Base-by-base conservation (phyloP, 2,329 filamentous ascomycete genomes). In the Penicillium corylophilum region DNA sequence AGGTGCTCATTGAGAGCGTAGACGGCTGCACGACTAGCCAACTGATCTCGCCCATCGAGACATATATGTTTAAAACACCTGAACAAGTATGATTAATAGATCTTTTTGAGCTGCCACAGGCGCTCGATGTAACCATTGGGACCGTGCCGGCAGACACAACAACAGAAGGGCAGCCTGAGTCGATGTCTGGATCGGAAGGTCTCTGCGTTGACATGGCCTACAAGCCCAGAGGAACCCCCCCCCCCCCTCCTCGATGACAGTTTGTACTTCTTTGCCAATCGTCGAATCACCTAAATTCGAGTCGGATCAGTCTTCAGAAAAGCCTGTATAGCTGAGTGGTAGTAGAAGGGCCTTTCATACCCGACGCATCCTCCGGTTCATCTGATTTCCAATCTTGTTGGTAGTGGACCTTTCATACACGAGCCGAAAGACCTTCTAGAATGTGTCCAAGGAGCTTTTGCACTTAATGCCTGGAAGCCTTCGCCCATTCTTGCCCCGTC, bases 151-250 rank as follows among this genome's bases (percentile, higher is more conserved):
- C 55, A 8, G 51, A 62, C 4, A 51, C 42, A 3, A 54, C 59
- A 1, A 48, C 31, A 1, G 59, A 58, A 38, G 44, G 47, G 26
- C 54, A 56, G 20, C 63, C 64, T 31, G 26, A 36, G 7, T 45
- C 41, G 3, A 50, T 62, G 5, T 56, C 64, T 24, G 51, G 48
- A 6, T 3, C 28, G 9, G 42, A 33, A 3, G 53, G 55, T 12
- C 43, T 62, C 16, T 60, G 56, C 29, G 51, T 60, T 36, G 61
- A 65, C 16, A 64, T 64, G 55, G 46, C 57, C 8, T 65, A 64
- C 42, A 59, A 64, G 40, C 58, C 58, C n/a, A n/a, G n/a, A n/a
- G n/a, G n/a, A n/a, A n/a, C n/a, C n/a, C n/a, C n/a, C n/a, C n/a
- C n/a, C n/a, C n/a, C n/a, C n/a, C n/a, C n/a, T n/a, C n/a, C n/a